Base-by-base conservation (phyloP, 768 basidiomycete species). In the Termitomyces sp. region DNA sequence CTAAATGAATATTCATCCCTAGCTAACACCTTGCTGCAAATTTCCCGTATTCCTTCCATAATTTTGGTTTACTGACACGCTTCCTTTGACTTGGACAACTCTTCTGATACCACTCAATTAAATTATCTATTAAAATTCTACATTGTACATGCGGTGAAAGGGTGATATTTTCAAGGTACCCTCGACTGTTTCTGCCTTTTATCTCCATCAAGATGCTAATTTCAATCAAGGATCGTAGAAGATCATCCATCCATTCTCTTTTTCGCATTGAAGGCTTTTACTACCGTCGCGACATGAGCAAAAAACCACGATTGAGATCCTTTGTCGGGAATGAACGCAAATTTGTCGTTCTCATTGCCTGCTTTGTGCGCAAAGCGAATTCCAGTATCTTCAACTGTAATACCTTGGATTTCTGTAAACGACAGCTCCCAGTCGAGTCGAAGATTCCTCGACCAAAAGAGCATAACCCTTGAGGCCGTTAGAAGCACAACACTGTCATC, bases 381-480 rank as follows among this genome's bases (percentile, higher is more conserved):
- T 1, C 95, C 95, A 16, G 86, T 92, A 67, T 95, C 88, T 68
- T 98, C 95, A 30, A 93, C 86, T 4, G 87, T 89, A 47, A 98
- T 85, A 18, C 91, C 92, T 70, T 91, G 87, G 3, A 98, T 84
- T 63, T 92, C 87, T 20, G 83, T 84, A 69, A 98, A 86, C 0
- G 94, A 88, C 15, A 98, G 76, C 63, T 98, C 94, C 96, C 95
- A 99, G 44, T 90, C 87, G 5, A 96, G 82, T 36, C 84, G 84
- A 39, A 98, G 81, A 68, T 83, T 92, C 70, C 83, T 88, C 12
- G 93, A 88, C 82, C 88, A 88, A 71, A 98, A 93, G 12, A 88
- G 87, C 31, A 98, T 71, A 37, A 98, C 82, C 48, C 88, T 81
- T 4, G 84, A 81, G 39, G 86, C 83, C 11, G 95, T 98, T 62